Percentiles rank a stretch among this genome's conserved stretches.
Conservation (phyloP, 768 basidiomycete species). For the Daedaleopsis sinensis region DNA sequence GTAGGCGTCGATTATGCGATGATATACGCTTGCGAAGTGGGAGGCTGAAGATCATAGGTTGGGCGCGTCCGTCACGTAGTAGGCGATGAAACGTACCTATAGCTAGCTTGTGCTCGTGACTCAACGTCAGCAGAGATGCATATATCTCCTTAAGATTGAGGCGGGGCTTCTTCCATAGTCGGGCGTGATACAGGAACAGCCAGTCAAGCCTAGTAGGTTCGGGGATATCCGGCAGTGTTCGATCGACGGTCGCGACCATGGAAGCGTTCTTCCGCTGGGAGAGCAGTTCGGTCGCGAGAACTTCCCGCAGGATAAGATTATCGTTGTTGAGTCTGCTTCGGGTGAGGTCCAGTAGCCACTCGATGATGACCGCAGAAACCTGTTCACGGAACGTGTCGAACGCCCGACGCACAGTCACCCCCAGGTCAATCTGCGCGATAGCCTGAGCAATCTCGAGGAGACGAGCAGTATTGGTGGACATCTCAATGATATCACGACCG, state of each 20-base stretch:
- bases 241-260: conserved; percentile 43
- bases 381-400: conserved; percentile 91
- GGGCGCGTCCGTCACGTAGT: background rate
- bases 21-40: conserved; percentile 85
- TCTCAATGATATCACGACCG: conserved; percentile 85
- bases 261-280: conserved; percentile 58
- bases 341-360: conserved; percentile 85
- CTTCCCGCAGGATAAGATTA: conserved; percentile 66
- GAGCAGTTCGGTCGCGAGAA: conserved; percentile 71
- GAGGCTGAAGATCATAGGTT: conserved; percentile 54
- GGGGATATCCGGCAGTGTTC: conserved; percentile 38
- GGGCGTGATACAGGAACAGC: conserved; percentile 79
- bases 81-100: conserved; percentile 58
- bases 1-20: conserved; percentile 86
- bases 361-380: conserved; percentile 79
- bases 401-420: conserved; percentile 85
- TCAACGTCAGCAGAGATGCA: conserved; percentile 70
- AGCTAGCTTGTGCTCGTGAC: conserved; percentile 72
- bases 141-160: conserved; percentile 84
- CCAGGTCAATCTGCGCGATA: conserved; percentile 87
- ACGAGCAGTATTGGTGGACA: conserved; percentile 52
- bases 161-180: conserved; percentile 84
- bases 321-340: conserved; percentile 71
- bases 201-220: conserved; percentile 71
- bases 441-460: conserved; percentile 80